Base-by-base conservation (phyloP, 1,284 basidiomycete species). In the Cerioporus squamosus region DNA sequence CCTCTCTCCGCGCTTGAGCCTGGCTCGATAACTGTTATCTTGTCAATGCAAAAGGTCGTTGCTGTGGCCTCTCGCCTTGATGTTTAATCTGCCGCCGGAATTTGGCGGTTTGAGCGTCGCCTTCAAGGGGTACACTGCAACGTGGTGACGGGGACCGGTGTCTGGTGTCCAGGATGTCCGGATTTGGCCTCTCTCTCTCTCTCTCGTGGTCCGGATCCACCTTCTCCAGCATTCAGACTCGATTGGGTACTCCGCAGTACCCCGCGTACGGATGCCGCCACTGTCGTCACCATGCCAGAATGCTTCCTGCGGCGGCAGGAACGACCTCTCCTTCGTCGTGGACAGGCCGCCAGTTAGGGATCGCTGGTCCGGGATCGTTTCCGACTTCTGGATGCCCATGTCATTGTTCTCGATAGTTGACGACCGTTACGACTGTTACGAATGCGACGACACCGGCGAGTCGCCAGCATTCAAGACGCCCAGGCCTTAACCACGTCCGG, bases 21-120 rank as follows among this genome's bases (percentile, higher is more conserved):
- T 46, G 53, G 46, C 58, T 53, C 55, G 53, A 56, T 59, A 50
- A 60, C 53, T 44, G 53, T 46, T 56, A 44, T 56, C 33, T 56
- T 51, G 44, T 59, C 24, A 47, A 55, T 43, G 51, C 49, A 47
- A 48, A 55, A 63, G 64, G 54, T 57, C 48, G 44, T 43, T 54
- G 44, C 53, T 65, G 26, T 52, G 53, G 38, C 50, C 55, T 17
- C 49, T 56, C 39, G 40, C 54, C 31, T 44, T 61, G 46, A 29
- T 26, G 39, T 22, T 50, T 36, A 48, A 44, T 23, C 36, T 44
- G 2, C 40, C 49, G 15, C 12, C 38, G n/a, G 22, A 26, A 7
- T 5, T 50, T 14, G 50, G 51, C 43, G 56, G 60, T 39, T 42
- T 58, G n/a, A 50, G 43, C 50, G 31, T 52, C 38, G 14, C 49